Evolutionary conservation across 495 filamentous ascomycete species (phyloP), one percentile per base, ranked within the genome.

Genomic region (Aspergillus diversus): DNA sequence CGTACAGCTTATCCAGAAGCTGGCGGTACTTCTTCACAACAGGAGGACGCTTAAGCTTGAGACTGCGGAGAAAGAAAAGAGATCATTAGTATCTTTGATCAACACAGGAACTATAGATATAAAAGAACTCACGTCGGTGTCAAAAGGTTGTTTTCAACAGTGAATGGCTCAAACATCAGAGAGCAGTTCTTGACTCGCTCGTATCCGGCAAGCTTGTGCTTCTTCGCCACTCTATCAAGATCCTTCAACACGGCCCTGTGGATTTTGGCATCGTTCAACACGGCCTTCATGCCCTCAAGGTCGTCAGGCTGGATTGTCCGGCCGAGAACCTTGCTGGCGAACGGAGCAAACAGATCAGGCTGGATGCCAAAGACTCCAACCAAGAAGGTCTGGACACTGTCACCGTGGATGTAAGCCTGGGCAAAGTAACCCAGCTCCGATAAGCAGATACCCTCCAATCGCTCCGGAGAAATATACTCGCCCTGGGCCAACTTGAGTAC

Each of bases 391-490:
- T 97, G 89, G 62, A 89, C 79, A 60, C 89, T 88, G 70, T 99
- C 95, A 43, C 95, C 95, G 74, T 99, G 94, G 35, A 97, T 91
- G 64, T 92, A 97, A 3, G 86, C 94, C 71, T 89, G 89, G 50
- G 87, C 84, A 27, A 98, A 79, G 59, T 91, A 86, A 63, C 84
- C 89, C 57, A 89, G 84, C 78, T 89, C 90, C 42, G 90, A 90
- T 60, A 97, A 83, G 72, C 92, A 91, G 16, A 96, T 87, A 77
- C 97, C 97, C 82, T 99, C 95, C 69, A 99, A 89, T 34, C 94
- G 91, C 80, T 99, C 95, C 31, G 95, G 95, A 33, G 93, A 97
- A 67, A 99, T 91, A 75, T 99, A 99, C 80, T 99, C 95, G 73
- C 95, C 95, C 74, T 99, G 95, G 0, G 95, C 90, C 48, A 99